phyloP scores from a whole-genome alignment of 208 protist species.

The Borovskyia barvae region DNA sequence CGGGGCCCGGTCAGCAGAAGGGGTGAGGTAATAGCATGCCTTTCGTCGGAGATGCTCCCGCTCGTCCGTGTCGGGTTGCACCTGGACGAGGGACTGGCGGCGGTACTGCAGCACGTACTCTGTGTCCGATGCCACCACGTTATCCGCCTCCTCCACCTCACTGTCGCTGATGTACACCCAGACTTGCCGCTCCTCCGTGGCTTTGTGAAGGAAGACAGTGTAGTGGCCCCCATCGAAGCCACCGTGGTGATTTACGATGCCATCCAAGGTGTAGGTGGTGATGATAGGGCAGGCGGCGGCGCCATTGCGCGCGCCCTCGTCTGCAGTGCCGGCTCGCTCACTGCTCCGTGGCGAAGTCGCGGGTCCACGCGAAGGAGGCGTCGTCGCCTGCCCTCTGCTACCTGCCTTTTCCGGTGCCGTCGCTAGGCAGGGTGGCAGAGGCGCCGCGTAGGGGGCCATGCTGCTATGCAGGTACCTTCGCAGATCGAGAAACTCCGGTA shows the following conservation, averaged over 20 bases:
- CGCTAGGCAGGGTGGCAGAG: conserved; percentile 13
- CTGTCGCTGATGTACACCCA: conserved; percentile 89
- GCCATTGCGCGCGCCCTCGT: neutral
- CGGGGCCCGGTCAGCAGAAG: neutral
- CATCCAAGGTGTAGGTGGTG: conserved; percentile 79
- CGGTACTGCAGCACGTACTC: conserved; percentile 88
- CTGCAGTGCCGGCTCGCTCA: neutral
- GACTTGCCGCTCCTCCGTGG: conserved; percentile 19
- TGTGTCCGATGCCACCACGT: conserved; percentile 54
- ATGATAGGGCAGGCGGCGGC: conserved; percentile 15
- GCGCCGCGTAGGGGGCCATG: conserved; percentile 22
- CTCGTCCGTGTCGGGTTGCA: conserved; percentile 15
- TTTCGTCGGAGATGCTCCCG: conserved; percentile 44
- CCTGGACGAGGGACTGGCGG: conserved; percentile 60
- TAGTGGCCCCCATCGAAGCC: conserved; percentile 85
- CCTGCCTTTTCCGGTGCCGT: neutral
- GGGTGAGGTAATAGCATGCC: conserved; percentile 47
- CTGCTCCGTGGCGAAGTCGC: neutral
- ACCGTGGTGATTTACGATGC: conserved; percentile 84
- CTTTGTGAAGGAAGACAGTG: conserved; percentile 73
- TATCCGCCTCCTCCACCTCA: conserved; percentile 25
- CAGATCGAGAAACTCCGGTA: conserved; percentile 62
- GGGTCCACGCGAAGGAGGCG: neutral
- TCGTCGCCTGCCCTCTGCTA: neutral
- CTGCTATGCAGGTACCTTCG: conserved; percentile 52